These are phyloP conservation scores for Phytophthora colocasiae DNA, from an alignment of 352 stramenopile genomes.

Conservation along the genomic window DNA sequence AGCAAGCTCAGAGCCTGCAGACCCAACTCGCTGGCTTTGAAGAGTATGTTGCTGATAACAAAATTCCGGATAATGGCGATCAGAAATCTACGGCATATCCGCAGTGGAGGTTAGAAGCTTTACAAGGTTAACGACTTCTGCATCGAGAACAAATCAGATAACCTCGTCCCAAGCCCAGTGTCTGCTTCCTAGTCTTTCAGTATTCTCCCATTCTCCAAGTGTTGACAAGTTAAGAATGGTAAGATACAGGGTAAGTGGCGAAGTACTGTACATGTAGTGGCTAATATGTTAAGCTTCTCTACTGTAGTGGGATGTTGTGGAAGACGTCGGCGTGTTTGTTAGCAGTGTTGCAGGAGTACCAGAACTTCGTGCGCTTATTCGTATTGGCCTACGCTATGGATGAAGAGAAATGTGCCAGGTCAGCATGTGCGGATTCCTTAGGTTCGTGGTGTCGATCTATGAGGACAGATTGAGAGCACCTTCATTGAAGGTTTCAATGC, in stretches of 20 bases:
- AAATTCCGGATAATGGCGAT: neutral
- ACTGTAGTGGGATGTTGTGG: conserved; percentile 5
- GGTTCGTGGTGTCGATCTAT: neutral
- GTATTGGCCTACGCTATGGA: conserved; percentile 18
- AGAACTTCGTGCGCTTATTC: conserved; percentile 26
- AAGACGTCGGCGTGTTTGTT: conserved; percentile 11
- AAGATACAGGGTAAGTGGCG: too few species aligned
- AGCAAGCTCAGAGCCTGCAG: conserved; percentile 56
- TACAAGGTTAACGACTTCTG: conserved; percentile 20
- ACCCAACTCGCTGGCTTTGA: conserved; percentile 52
- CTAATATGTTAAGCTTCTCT: too few species aligned
- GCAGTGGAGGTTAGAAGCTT: conserved; percentile 28
- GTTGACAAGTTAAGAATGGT: too few species aligned
- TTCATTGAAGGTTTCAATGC: too few species aligned
- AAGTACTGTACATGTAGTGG: too few species aligned
- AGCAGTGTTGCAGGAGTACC: neutral
- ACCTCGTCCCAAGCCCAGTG: conserved; percentile 21
- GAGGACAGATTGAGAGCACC: too few species aligned
- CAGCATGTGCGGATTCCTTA: neutral
- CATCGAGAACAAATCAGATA: conserved; percentile 11
- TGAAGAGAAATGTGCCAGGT: conserved; percentile 5
- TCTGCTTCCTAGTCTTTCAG: neutral
- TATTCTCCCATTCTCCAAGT: neutral
- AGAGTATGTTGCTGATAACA: conserved; percentile 27
- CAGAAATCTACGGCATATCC: conserved; percentile 4